Base-by-base conservation (phyloP, 2,329 filamentous ascomycete species). In the Aspergillus pseudoglaucus region DNA sequence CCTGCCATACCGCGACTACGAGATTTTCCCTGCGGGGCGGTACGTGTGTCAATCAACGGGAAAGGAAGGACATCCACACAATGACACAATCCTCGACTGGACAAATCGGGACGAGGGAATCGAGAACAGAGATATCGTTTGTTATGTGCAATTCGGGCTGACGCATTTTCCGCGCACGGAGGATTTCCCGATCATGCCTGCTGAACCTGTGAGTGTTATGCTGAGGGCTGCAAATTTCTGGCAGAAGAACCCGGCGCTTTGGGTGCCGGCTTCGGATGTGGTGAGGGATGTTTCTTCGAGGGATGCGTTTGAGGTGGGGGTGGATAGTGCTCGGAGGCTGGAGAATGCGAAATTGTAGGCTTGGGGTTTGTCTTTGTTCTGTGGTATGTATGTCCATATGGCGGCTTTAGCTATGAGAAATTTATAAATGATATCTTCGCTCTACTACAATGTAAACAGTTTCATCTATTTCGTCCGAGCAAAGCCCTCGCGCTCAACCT, bases 221-320 rank as follows among this genome's bases (percentile, higher is more conserved):
- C 62, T 82, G 52, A 76, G 80, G 55, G 78, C 79, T 0, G 73
- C 78, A 9, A 79, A 82, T 57, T 82, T 82, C 67, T 81, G 80
- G 52, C 68, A 73, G 38, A 75, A 72, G 64, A 82, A 82, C 46
- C 79, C 79, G 3, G 78, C 77, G 17, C 61, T 82, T 6, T 79
- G 81, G 69, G 79, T 82, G 9, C 79, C 79, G 18, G 61, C 61
- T 35, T 59, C 56, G 39, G 15, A 42, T 15, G 30, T 41, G 6
- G 37, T 27, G 20, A 18, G n/a, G 9, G 45, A 47, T 35, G 5
- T 15, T 6, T 20, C 25, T 1, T 47, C 45, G 18, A 14, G 45
- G 3, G 40, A 32, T n/a, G 45, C 45, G 6, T 33, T 40, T 14
- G 25, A 25, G 30, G 23, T 3, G 18, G 30, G 14, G 3, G 15